Base-by-base conservation (phyloP, 192 early-diverging fungal genomes). In the Rhizoclosmatium sp. region DNA sequence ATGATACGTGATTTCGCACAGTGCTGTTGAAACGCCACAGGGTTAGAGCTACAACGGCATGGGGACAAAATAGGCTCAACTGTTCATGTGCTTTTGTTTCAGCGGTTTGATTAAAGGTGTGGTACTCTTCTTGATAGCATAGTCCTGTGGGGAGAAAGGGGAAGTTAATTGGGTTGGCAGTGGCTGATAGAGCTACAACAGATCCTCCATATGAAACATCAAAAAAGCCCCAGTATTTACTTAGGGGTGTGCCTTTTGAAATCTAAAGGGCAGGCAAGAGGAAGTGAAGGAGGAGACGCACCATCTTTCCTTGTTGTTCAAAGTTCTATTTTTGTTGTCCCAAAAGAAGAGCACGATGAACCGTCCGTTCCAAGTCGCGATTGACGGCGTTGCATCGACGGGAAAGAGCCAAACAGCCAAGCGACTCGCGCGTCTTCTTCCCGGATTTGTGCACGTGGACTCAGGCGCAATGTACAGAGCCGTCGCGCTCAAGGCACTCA, bases 391-490 rank as follows among this genome's bases (percentile, higher is more conserved):
- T 2, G 92, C 92, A 10, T 93, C 93, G 3, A 92, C 92, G 14
- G 94, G 94, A 49, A 95, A 95, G 85, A 93, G 92, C 89, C 92
- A 85, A 41, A 95, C 94, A 21, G 93, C 94, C 3, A 89, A 89
- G 75, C 81, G 86, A n/a, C 86, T 94, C 1, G 93, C 93, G 2
- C 85, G 84, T 23, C 80, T 80, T 58, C 85, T 95, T 10, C 42
- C 59, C 2, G 88, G 88, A 3, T 93, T 93, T 48, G 84, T 89
- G 4, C 94, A 95, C 76, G 92, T 94, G 69, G 94, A 95, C 78
- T 90, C 91, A 2, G 94, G 94, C 4, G 90, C 91, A 16, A 90
- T 93, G 71, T 58, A 58, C 54, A 10, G 54, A 10, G 10, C 12
- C 54, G 54, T 58, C 1, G n/a, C 54, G 12, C 54, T 58, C 54